These are phyloP conservation scores for Ceratobasidium sp. DNA, from an alignment of 1,284 basidiomycete genomes.

Conservation along the genomic window DNA sequence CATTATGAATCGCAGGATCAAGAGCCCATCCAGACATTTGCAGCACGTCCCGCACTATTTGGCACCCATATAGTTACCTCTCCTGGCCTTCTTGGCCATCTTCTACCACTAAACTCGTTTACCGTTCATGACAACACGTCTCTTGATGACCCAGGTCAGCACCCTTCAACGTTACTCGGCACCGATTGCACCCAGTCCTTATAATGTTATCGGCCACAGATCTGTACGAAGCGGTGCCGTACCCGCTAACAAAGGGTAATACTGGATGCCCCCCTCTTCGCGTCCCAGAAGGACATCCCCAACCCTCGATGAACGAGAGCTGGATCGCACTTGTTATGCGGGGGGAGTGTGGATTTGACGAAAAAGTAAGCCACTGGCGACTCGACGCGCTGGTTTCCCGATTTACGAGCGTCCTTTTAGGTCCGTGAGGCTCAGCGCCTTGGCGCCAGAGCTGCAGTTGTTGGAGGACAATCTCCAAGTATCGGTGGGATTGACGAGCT, in stretches of 20 bases:
- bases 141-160: conserved; percentile 19
- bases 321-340: conserved; percentile 60
- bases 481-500: conserved; percentile 52
- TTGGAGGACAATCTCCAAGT: conserved; percentile 55
- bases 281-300: conserved; percentile 43
- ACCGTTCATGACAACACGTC: conserved; percentile 34
- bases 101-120: conserved; percentile 51
- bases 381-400: neutral
- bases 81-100: conserved; percentile 48
- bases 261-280: conserved; percentile 47
- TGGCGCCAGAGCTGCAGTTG: conserved; percentile 60
- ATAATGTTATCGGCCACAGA: neutral
- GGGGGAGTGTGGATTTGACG: conserved; percentile 61
- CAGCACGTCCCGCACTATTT: conserved; percentile 53
- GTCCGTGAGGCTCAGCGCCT: conserved; percentile 58
- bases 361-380: conserved; percentile 52
- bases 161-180: neutral
- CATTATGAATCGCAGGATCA: conserved; percentile 41
- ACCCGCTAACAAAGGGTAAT: conserved; percentile 37
- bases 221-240: neutral
- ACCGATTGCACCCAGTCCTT: neutral
- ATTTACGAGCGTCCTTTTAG: neutral
- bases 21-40: conserved; percentile 43
- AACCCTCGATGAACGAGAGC: conserved; percentile 45
- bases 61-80: conserved; percentile 51